Base-by-base conservation (phyloP, 2,329 filamentous ascomycete genomes). In the Aspergillus hiratsukae region DNA sequence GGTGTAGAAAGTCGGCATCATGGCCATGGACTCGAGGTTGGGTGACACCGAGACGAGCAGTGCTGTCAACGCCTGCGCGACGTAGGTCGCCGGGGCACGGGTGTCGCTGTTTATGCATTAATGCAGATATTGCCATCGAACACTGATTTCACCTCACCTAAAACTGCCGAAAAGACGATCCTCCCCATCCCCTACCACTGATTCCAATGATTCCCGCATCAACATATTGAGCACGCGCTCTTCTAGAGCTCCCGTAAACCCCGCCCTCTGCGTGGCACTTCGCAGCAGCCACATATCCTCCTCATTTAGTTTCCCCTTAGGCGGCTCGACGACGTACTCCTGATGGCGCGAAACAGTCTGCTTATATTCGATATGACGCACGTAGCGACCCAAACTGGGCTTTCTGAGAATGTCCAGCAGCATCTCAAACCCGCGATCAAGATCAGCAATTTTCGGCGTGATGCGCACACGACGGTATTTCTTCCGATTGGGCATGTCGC, bases 11-110 rank as follows among this genome's bases (percentile, higher is more conserved):
- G 31, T 17, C 17, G 45, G 29, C 51, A 55, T 56, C 49, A 60
- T 53, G 2, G 46, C 41, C 37, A 67, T 52, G 1, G 61, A 56
- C 28, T 57, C 52, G 14, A 66, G 19, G 27, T 58, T 57, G 1
- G 65, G 64, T 6, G 61, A 66, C n/a, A 63, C 58, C 6, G 60
- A 60, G 19, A 65, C 54, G 27, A 67, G 49, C 11, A 67, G 55
- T 0, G 60, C 55, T 0, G 63, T 46, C 17, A 67, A 49, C 10
- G 64, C 63, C 49, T 65, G 63, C 10, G 56, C 28, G n/a, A 65
- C 46, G 28, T 55, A 59, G 19, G 48, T 49, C 7, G 37, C 48
- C 10, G 31, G 40, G 8, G 40, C 40, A 43, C 40, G 40, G 7
- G 7, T 9, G 4, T 43, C 8, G 3, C n/a, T 43, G 3, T 21